Conservation (phyloP, 352 stramenopile genomes). For the Pythium pectinolyticum region DNA sequence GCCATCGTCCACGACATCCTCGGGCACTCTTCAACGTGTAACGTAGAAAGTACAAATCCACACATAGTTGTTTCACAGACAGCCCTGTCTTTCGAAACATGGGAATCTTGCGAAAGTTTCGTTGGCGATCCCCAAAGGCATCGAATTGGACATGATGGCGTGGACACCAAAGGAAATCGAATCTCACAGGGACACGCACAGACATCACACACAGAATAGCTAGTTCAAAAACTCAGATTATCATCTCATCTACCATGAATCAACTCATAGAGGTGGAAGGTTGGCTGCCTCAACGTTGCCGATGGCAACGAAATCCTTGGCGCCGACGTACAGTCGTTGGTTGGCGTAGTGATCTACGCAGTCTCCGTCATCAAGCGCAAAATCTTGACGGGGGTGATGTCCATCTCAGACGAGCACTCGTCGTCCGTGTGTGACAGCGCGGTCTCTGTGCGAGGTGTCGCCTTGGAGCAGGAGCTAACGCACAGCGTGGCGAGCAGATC, state of each 20-base stretch:
- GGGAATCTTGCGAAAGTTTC: too few species aligned
- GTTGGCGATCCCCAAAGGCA: too few species aligned
- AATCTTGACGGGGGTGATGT: not conserved
- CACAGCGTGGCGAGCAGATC: constrained; percentile 1
- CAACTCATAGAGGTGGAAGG: constrained; percentile 2
- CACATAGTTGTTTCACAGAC: too few species aligned
- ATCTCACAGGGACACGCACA: not conserved
- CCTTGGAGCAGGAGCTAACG: constrained; percentile 2
- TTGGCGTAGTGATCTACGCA: not conserved
- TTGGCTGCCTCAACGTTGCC: not conserved
- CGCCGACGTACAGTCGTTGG: too few species aligned
- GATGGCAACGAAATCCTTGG: not conserved
- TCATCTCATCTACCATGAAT: constrained; percentile 4
- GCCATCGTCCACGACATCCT: too few species aligned
- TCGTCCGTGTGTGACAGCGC: not conserved
- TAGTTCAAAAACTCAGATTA: not conserved
- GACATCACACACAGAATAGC: not conserved
- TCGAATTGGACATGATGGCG: too few species aligned
- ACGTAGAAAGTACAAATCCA: too few species aligned
- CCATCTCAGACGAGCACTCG: not conserved
- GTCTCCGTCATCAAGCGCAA: constrained; percentile 1
- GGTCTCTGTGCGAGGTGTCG: not conserved
- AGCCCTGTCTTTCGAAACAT: too few species aligned
- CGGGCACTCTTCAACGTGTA: too few species aligned
- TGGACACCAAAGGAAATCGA: too few species aligned